Evolutionary conservation across 2,329 filamentous ascomycete species (phyloP).

Genomic region (Aureobasidium zeae): DNA sequence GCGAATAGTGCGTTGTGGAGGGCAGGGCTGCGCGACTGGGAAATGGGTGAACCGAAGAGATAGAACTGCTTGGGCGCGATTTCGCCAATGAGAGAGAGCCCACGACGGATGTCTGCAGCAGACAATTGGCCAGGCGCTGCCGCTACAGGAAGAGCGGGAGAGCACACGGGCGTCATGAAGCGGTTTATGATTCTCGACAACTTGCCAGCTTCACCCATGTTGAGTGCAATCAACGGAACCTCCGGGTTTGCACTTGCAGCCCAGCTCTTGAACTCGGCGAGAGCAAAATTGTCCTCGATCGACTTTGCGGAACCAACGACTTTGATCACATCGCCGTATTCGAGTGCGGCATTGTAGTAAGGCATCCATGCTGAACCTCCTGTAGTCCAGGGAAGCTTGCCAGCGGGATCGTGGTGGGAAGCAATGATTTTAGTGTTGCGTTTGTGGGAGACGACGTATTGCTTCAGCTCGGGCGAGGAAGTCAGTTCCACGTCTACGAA

Average conservation of each 20-base stretch:
- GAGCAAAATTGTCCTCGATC: slow-evolving; percentile 77
- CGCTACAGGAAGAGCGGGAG: slow-evolving; percentile 80
- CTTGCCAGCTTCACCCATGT: slow-evolving; percentile 85
- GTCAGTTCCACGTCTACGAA: slow-evolving; percentile 91
- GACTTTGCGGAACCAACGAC: slow-evolving; percentile 71
- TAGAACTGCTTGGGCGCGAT: slow-evolving; percentile 69
- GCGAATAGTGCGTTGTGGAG: slow-evolving; percentile 82
- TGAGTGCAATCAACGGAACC: slow-evolving; percentile 84
- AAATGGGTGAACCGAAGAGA: slow-evolving; percentile 79
- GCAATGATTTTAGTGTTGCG: slow-evolving; percentile 79
- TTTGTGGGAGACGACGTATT: slow-evolving; percentile 41
- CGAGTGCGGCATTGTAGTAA: slow-evolving; percentile 80
- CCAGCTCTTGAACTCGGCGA: slow-evolving; percentile 70
- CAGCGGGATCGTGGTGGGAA: slow-evolving; percentile 83
- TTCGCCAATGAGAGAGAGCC: slow-evolving; percentile 68
- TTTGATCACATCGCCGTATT: slow-evolving; percentile 90
- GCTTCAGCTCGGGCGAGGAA: slow-evolving; percentile 66
- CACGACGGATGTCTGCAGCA: slow-evolving; percentile 75
- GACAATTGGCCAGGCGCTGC: slow-evolving; percentile 91
- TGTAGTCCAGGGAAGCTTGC: slow-evolving; percentile 75
- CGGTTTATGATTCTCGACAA: slow-evolving; percentile 81
- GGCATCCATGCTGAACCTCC: slow-evolving; percentile 63
- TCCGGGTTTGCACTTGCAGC: slow-evolving; percentile 59
- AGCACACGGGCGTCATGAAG: slow-evolving; percentile 91
- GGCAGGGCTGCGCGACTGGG: slow-evolving; percentile 72